Base-by-base conservation (phyloP, 495 filamentous ascomycete species). In the Lichina pygmaea region DNA sequence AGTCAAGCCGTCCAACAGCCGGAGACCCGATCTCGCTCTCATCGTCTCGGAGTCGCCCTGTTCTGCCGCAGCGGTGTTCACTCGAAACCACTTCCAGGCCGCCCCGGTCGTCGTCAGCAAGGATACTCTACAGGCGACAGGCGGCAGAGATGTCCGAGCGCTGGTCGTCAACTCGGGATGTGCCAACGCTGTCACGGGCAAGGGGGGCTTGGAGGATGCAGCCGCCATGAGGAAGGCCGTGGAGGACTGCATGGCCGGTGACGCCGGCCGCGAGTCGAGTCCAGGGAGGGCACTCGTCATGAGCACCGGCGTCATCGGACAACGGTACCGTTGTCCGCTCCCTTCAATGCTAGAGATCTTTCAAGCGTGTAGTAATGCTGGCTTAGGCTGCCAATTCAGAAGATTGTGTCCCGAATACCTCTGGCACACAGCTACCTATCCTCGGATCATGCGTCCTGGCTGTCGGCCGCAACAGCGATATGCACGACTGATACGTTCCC, bases 401-500 rank as follows among this genome's bases (percentile, higher is more conserved):
- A 89, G 61, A 95, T 99, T 57, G 62, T 85, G 48, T 59, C 67
- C 57, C 75, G 75, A 31, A 80, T 99, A 32, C 86, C 89, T 3
- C 67, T 67, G 9, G 86, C 78, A 3, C 67, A 82, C 56, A 57
- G 63, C 41, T 66, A 66, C 44, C 71, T 92, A 45, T 77, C 73
- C 46, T 66, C 68, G 17, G 71, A 74, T 8, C 86, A 95, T 60
- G 70, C 79, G 44, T 70, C 84, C 60, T 99, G 86, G 86, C 64
- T 95, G 39, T 65, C 64, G 31, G 76, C 80, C 43, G 91, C 91
- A 43, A 78, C 77, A 54, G 85, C 89, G 17, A 99, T 99, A 60
- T 94, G 86, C 66, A 99, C 89, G 12, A 99, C 89, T 31, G 91
- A 99, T 61, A 99, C 91, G 31, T 99, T 99, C 64, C 89, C 91